A percentile compares a stretch with the other conserved stretches of the same genome.
Conservation (phyloP, 306 rosid species). For the Comarum palustre region DNA sequence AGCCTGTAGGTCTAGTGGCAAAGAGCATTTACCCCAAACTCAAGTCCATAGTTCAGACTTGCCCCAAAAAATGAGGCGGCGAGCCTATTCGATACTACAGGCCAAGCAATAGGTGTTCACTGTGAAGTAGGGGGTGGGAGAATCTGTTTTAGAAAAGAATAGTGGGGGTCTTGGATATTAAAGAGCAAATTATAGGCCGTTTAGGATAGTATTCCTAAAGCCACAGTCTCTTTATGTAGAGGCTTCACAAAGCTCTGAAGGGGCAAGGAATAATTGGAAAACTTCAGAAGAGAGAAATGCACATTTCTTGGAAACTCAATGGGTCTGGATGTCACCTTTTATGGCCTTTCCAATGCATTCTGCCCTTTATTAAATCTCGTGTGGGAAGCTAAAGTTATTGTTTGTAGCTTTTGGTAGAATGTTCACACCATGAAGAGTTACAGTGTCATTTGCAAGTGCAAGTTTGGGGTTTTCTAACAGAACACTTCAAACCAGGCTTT, state of each 20-base stretch:
- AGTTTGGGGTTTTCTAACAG: not conserved
- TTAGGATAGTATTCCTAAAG: conserved; percentile 32
- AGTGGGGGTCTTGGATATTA: conserved; percentile 18
- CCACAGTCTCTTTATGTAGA: conserved; percentile 26
- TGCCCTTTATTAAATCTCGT: not conserved
- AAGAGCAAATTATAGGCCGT: conserved; percentile 31
- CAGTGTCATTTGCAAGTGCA: not conserved
- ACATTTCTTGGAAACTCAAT: conserved; percentile 17
- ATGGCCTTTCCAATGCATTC: conserved; percentile 9
- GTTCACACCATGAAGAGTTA: conserved; percentile 20
- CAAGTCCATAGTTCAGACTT: not conserved
- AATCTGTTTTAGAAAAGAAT: conserved; percentile 27
- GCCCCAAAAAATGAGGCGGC: conserved; percentile 24
- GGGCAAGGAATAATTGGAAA: conserved; percentile 31
- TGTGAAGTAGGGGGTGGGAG: conserved; percentile 33
- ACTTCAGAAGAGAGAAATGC: conserved; percentile 27
- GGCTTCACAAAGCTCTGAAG: conserved; percentile 27
- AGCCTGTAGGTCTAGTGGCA: not conserved
- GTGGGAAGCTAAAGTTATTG: conserved; percentile 1
- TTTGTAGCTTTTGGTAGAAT: conserved; percentile 24
- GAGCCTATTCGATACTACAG: conserved; percentile 24
- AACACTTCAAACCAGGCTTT: not conserved
- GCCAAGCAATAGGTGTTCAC: conserved; percentile 19
- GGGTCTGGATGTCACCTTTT: conserved; percentile 17
- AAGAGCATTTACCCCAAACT: not conserved